Evolutionary conservation across 179 eudicot genomes (phyloP).

Genomic region (Actinidia chinensis): DNA sequence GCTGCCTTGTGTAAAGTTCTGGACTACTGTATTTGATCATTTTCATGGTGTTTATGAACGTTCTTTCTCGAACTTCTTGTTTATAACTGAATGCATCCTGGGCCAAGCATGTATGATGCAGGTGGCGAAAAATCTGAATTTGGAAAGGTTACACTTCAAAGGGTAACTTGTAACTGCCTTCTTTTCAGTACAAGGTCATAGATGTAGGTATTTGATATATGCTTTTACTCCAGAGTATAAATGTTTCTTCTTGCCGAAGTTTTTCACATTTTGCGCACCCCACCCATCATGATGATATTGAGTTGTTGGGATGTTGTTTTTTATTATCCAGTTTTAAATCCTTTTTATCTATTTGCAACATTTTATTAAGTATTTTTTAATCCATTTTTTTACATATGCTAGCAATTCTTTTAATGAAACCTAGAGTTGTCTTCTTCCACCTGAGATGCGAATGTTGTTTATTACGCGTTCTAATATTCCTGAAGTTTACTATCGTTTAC

Average conservation of each 20-base stretch:
- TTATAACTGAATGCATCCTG: constrained; percentile 8
- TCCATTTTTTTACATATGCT: too few species aligned
- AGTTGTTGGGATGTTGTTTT: too few species aligned
- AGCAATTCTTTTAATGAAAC: too few species aligned
- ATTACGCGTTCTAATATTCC: too few species aligned
- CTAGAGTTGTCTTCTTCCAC: too few species aligned
- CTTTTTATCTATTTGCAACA: too few species aligned
- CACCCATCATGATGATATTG: too few species aligned
- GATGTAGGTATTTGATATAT: constrained; percentile 81
- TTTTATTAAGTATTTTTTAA: too few species aligned
- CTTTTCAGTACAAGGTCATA: constrained; percentile 70
- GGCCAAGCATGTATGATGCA: constrained; percentile 22
- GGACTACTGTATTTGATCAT: neutral
- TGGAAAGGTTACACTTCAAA: constrained; percentile 76
- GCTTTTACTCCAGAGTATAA: constrained; percentile 14
- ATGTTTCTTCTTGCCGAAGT: neutral
- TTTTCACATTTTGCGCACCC: neutral
- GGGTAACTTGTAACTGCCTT: constrained; percentile 90
- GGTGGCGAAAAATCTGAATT: constrained; percentile 89
- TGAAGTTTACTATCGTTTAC: too few species aligned
- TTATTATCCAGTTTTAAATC: too few species aligned
- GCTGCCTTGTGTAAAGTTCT: constrained; percentile 69
- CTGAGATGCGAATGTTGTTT: too few species aligned
- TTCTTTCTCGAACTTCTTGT: neutral
- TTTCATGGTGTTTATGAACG: neutral